Evolutionary conservation across 1,284 basidiomycete genomes (phyloP).

Genomic region (Leccinum subatratum): DNA sequence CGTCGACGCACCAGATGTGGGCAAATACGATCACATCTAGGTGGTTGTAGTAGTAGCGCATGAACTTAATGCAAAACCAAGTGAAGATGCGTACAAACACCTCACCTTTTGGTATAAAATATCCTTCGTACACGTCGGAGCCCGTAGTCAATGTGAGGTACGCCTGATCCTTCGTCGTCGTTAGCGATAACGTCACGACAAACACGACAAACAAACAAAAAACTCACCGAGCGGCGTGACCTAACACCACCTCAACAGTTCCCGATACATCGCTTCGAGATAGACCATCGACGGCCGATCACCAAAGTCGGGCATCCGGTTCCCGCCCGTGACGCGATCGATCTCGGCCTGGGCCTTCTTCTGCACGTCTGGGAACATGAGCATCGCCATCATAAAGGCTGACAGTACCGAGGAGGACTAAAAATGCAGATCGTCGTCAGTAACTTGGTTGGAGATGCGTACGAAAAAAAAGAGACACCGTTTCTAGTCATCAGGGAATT

Average conservation of each 20-base stretch:
- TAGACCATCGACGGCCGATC: constrained; percentile 21
- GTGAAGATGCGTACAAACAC: neutral
- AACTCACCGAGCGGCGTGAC: constrained; percentile 20
- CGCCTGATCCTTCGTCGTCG: constrained; percentile 2
- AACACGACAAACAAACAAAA: neutral
- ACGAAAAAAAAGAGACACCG: constrained; percentile 6
- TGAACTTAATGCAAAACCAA: constrained; percentile 1
- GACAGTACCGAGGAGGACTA: constrained; percentile 17
- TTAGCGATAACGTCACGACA: neutral
- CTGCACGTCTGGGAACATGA: constrained; percentile 26
- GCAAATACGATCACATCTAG: constrained; percentile 19
- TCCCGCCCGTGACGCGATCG: constrained; percentile 11
- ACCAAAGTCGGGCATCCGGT: constrained; percentile 13
- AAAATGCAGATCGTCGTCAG: constrained; percentile 14
- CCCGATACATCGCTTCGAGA: constrained; percentile 21
- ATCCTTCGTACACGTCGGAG: constrained; percentile 18
- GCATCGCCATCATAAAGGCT: constrained; percentile 27
- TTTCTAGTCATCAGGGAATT: no score
- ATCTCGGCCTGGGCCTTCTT: constrained; percentile 23
- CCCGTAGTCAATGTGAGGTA: constrained; percentile 16
- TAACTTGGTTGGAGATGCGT: neutral
- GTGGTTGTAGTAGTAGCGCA: no score
- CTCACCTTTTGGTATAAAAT: constrained; percentile 24
- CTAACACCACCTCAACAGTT: constrained; percentile 21
- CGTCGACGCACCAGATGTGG: constrained; percentile 18